Evolutionary conservation across 2,329 filamentous ascomycete genomes (phyloP).

Genomic region (Didymella pomorum): DNA sequence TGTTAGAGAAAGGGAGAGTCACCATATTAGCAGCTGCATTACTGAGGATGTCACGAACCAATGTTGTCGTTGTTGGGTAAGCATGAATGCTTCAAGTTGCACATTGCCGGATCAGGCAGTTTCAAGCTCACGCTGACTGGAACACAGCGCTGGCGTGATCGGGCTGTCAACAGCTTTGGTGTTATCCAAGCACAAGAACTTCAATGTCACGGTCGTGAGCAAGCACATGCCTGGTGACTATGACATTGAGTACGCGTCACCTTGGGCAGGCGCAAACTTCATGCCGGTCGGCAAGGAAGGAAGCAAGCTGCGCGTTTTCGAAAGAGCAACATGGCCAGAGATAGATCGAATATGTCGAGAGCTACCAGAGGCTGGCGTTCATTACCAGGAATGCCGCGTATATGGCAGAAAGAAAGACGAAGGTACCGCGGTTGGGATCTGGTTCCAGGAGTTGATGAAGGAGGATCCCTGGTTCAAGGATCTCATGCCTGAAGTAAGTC

Average conservation of each 20-base stretch:
- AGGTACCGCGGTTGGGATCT: slow-evolving; percentile 60
- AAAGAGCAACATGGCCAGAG: slow-evolving; percentile 57
- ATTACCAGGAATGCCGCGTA: slow-evolving; percentile 71
- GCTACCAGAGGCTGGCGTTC: slow-evolving; percentile 79
- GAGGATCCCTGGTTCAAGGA: slow-evolving; percentile 77
- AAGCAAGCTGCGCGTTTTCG: slow-evolving; percentile 51
- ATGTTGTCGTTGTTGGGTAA: slow-evolving; percentile 60
- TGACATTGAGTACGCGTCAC: slow-evolving; percentile 87
- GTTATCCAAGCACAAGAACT: slow-evolving; percentile 63
- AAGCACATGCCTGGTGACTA: slow-evolving; percentile 96
- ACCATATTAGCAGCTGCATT: not conserved
- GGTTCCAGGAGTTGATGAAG: slow-evolving; percentile 72
- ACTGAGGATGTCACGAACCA: slow-evolving; percentile 29
- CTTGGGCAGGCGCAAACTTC: slow-evolving; percentile 85
- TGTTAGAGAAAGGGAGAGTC: not conserved
- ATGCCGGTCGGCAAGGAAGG: slow-evolving; percentile 63
- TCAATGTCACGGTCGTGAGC: slow-evolving; percentile 74
- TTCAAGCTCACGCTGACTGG: slow-evolving; percentile 20
- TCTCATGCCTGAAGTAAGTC: slow-evolving; percentile 71
- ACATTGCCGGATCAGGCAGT: slow-evolving; percentile 8
- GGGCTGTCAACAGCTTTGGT: slow-evolving; percentile 71
- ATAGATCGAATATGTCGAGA: slow-evolving; percentile 59
- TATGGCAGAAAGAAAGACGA: slow-evolving; percentile 72
- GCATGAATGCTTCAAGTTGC: slow-evolving; percentile 22
- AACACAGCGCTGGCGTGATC: slow-evolving; percentile 67